These are phyloP conservation scores for Arachis monticola DNA, from an alignment of 331 rosid species.

Conservation along the genomic window DNA sequence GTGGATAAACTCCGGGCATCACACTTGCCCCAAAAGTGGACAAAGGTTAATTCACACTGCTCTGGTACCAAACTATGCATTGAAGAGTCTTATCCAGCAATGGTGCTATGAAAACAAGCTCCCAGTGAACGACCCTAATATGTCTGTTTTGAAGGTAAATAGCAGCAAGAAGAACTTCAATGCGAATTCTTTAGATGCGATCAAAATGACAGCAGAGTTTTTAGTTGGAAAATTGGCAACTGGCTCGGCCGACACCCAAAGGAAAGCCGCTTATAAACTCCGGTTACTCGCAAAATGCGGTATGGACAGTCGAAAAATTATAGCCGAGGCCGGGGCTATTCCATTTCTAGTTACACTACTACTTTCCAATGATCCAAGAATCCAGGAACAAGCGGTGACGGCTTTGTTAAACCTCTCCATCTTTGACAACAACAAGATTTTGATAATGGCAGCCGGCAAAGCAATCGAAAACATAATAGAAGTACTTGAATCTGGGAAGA, in stretches of 20 bases:
- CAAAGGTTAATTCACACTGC: slow-evolving; percentile 72
- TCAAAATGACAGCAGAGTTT: slow-evolving; percentile 73
- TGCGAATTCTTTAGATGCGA: slow-evolving; percentile 49
- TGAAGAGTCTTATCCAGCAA: slow-evolving; percentile 64
- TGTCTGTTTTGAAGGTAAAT: slow-evolving; percentile 44
- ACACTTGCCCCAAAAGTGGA: slow-evolving; percentile 78
- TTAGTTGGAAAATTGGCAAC: slow-evolving; percentile 88
- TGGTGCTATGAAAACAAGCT: slow-evolving; percentile 64
- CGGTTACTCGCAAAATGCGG: slow-evolving; percentile 81
- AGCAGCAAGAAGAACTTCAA: slow-evolving; percentile 38
- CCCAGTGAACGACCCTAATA: slow-evolving; percentile 37
- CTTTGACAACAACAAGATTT: slow-evolving; percentile 64
- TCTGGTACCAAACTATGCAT: slow-evolving; percentile 70
- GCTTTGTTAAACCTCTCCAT: slow-evolving; percentile 72
- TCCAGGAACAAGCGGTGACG: slow-evolving; percentile 72
- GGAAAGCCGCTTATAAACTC: slow-evolving; percentile 91
- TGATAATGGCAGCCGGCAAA: slow-evolving; percentile 65
- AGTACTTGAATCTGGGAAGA: slow-evolving; percentile 63
- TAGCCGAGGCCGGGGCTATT: slow-evolving; percentile 94
- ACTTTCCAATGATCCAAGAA: slow-evolving; percentile 60
- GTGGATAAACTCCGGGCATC: slow-evolving; percentile 87
- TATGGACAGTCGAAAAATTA: slow-evolving; percentile 70
- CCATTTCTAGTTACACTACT: slow-evolving; percentile 77
- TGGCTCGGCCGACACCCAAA: slow-evolving; percentile 79
- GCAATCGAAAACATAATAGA: slow-evolving; percentile 61